Evolutionary conservation across 331 rosid genomes (phyloP).

Genomic region (Dryas integrifolia): DNA sequence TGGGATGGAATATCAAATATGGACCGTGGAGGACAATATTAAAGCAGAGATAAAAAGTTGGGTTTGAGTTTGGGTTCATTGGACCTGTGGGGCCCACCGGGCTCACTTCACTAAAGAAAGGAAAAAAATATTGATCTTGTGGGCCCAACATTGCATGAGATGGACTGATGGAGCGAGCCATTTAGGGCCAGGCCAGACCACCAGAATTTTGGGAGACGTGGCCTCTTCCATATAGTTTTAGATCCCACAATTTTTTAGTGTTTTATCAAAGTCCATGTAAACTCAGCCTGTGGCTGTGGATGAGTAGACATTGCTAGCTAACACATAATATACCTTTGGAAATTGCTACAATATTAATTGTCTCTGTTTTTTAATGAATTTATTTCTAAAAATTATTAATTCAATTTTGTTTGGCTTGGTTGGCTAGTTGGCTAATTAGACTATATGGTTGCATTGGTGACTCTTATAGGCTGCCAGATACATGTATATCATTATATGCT

Average conservation of each 20-base stretch:
- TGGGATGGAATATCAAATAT: too few relatives aligned
- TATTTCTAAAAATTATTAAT: neutral
- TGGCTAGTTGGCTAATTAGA: constrained; percentile 6
- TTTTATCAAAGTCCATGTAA: neutral
- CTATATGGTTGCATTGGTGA: neutral
- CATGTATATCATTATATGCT: neutral
- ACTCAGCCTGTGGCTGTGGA: constrained; percentile 15
- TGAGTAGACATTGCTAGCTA: constrained; percentile 2
- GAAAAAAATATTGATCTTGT: constrained; percentile 25
- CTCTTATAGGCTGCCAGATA: neutral
- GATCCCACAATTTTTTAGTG: constrained; percentile 11
- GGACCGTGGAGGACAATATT: too few relatives aligned
- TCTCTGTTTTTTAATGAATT: neutral
- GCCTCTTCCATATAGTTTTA: constrained; percentile 21
- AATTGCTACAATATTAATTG: constrained; percentile 16
- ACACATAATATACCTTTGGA: constrained; percentile 18
- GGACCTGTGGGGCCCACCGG: constrained; percentile 9
- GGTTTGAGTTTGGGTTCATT: too few relatives aligned
- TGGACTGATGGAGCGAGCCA: neutral
- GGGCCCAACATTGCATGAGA: constrained; percentile 28
- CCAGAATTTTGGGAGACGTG: constrained; percentile 38
- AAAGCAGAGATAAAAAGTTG: too few relatives aligned
- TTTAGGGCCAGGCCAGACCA: constrained; percentile 24
- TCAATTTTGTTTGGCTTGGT: neutral
- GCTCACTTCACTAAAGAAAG: constrained; percentile 12